phyloP scores from a whole-genome alignment of 2,329 filamentous ascomycete species.

The Arthrocladium fulminans region DNA sequence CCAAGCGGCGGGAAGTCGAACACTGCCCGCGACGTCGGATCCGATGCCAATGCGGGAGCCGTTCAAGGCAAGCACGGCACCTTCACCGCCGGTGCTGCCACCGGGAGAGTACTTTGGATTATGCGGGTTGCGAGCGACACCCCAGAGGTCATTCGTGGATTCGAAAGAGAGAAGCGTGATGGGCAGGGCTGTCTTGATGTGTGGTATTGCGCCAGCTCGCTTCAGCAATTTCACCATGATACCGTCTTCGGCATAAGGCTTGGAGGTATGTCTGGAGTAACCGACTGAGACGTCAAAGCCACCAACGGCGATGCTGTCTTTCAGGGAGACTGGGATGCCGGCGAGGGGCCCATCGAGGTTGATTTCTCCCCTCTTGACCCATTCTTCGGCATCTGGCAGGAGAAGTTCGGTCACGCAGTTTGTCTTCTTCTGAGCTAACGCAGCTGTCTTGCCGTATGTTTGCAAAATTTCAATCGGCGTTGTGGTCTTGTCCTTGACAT shows the following conservation, averaged over 20 bases:
- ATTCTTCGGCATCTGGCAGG: constrained; percentile 66
- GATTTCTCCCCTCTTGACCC: constrained; percentile 48
- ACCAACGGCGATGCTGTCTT: constrained; percentile 66
- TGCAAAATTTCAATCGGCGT: constrained; percentile 65
- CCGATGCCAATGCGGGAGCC: constrained; percentile 81
- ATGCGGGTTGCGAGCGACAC: constrained; percentile 71
- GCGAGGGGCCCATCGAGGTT: constrained; percentile 76
- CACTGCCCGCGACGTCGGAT: constrained; percentile 82
- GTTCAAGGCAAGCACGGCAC: constrained; percentile 69
- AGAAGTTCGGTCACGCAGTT: constrained; percentile 87
- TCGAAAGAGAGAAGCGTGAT: constrained; percentile 82
- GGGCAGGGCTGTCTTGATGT: constrained; percentile 86
- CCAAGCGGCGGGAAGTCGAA: constrained; percentile 79
- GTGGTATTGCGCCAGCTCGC: constrained; percentile 77
- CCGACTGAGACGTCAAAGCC: constrained; percentile 78
- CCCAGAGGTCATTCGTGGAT: constrained; percentile 72
- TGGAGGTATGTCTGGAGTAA: constrained; percentile 63
- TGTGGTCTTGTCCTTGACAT: constrained; percentile 61
- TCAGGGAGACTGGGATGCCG: constrained; percentile 77
- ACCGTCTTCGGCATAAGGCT: constrained; percentile 60
- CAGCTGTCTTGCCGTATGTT: constrained; percentile 76
- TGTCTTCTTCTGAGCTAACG: constrained; percentile 75
- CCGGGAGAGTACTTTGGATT: constrained; percentile 77
- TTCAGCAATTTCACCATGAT: constrained; percentile 68
- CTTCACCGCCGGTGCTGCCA: constrained; percentile 79